A percentile compares a stretch with the other conserved stretches of the same genome.
Conservation (phyloP, 805 yeast species). For the Dipodascopsis uninucleata region DNA sequence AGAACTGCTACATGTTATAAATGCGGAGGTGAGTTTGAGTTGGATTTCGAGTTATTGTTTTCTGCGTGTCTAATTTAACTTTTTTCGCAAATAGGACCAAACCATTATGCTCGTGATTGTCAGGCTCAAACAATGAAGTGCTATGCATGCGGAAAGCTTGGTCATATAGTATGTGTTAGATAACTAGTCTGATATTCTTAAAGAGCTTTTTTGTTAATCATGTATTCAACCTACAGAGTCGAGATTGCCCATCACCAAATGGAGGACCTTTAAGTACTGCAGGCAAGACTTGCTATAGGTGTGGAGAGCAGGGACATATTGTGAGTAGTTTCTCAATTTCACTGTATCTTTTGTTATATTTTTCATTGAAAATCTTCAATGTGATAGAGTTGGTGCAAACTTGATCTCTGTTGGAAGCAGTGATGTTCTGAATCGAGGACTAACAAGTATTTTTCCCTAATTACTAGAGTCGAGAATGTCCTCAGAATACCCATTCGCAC, state of each 20-base stretch:
- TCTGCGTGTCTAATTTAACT: background rate
- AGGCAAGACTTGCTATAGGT: conserved; percentile 61
- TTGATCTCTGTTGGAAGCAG: too few species aligned
- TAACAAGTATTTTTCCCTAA: background rate
- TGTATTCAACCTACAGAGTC: conserved; percentile 9
- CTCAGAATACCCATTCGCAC: conserved; percentile 14
- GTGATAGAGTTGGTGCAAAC: too few species aligned
- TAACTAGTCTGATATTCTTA: conserved; percentile 26
- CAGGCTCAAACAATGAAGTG: conserved; percentile 68
- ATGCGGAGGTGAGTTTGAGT: conserved; percentile 50
- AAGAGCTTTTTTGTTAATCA: background rate
- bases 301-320: conserved; percentile 76
- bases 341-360: too few species aligned
- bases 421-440: background rate
- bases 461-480: conserved; percentile 22
- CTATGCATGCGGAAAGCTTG: conserved; percentile 83
- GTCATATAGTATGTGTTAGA: conserved; percentile 81
- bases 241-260: conserved; percentile 33
- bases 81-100: conserved; percentile 74
- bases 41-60: background rate
- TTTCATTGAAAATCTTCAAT: too few species aligned
- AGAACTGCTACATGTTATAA: conserved; percentile 64
- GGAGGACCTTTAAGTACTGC: conserved; percentile 30
- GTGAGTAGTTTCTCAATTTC: too few species aligned
- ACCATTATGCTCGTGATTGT: conserved; percentile 91